Percentiles rank a stretch among this genome's conserved stretches.
Conservation (phyloP, 345 rosid genomes). For the Ricinus communis region DNA sequence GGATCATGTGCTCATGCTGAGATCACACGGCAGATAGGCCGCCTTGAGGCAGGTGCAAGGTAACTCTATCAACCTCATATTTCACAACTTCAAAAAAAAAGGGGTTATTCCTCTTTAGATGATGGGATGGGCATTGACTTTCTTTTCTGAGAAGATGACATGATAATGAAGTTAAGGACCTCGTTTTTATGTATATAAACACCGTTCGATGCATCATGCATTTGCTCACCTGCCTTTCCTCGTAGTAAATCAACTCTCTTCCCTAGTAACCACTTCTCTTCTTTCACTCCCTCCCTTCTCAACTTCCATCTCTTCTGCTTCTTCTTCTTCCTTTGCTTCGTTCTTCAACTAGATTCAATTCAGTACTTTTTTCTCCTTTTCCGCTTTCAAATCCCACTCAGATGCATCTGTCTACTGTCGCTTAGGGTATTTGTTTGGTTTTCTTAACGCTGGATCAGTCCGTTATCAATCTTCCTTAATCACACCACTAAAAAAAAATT, state of each 20-base stretch:
- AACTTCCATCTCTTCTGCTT: neutral
- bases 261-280: neutral
- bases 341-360: no score
- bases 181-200: conserved; percentile 1
- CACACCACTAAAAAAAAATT: conserved; percentile 25
- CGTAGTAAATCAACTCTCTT: neutral
- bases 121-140: conserved; percentile 42
- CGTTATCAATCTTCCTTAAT: conserved; percentile 22
- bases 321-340: neutral
- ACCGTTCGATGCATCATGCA: neutral
- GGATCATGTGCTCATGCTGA: neutral
- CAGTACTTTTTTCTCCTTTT: neutral
- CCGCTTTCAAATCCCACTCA: neutral
- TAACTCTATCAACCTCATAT: conserved; percentile 6
- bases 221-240: neutral
- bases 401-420: neutral
- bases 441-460: conserved; percentile 28
- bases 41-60: conserved; percentile 15
- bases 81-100: no score
- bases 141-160: neutral
- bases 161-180: neutral
- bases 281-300: neutral
- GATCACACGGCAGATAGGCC: conserved; percentile 5
- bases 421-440: neutral
- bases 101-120: conserved; percentile 1